phyloP scores from a whole-genome alignment of 441 rosid species.

The Mallotus repandus region DNA sequence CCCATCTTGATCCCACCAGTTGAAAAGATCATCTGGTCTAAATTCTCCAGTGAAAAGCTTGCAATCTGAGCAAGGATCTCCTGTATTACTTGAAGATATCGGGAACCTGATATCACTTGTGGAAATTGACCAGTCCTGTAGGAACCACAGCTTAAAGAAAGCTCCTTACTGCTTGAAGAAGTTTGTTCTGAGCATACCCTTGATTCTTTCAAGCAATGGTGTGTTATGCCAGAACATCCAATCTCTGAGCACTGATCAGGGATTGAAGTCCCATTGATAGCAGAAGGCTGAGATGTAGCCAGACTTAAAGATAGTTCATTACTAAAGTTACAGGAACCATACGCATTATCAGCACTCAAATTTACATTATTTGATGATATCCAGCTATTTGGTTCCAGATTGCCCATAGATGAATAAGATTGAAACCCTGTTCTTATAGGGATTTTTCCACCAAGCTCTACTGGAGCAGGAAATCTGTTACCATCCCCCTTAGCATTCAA shows the following conservation, averaged over 20 bases:
- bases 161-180: slow-evolving; percentile 52
- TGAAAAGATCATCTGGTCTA: slow-evolving; percentile 38
- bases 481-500: slow-evolving; percentile 38
- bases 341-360: slow-evolving; percentile 26
- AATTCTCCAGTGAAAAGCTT: slow-evolving; percentile 59
- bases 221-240: slow-evolving; percentile 36
- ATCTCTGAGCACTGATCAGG: slow-evolving; percentile 61
- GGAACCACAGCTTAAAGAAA: slow-evolving; percentile 46
- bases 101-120: slow-evolving; percentile 54
- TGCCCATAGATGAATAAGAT: slow-evolving; percentile 33
- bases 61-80: slow-evolving; percentile 85
- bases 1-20: slow-evolving; percentile 30
- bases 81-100: slow-evolving; percentile 68
- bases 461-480: slow-evolving; percentile 30
- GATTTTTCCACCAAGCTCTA: slow-evolving; percentile 28
- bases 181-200: slow-evolving; percentile 50
- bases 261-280: slow-evolving; percentile 30
- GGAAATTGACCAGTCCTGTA: slow-evolving; percentile 36
- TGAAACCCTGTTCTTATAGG: slow-evolving; percentile 39
- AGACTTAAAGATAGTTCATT: slow-evolving; percentile 79
- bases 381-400: slow-evolving; percentile 43
- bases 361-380: slow-evolving; percentile 37
- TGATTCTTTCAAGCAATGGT: slow-evolving; percentile 34
- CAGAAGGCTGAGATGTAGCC: slow-evolving; percentile 49
- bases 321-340: slow-evolving; percentile 31